Evolutionary conservation across 345 rosid genomes (phyloP), one percentile per base, ranked within the genome.

Genomic region (Balakata baccata): DNA sequence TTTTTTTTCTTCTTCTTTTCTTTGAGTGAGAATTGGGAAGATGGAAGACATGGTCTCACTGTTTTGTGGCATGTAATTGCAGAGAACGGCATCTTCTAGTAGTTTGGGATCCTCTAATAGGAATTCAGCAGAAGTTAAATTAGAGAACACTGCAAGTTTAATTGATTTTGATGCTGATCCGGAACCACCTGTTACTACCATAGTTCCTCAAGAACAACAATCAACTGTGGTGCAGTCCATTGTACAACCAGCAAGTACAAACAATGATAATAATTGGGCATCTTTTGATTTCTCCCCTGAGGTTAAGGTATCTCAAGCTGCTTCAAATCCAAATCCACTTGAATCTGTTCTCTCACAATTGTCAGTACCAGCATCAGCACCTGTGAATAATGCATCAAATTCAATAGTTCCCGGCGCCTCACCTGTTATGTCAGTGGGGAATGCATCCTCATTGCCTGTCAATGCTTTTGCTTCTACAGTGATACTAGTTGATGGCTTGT

Each of bases 151-250:
- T 69, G 72, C 65, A 71, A 95, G 99, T 84, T 86, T 95, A 79
- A 95, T 95, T 81, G 97, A 95, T 88, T 92, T 95, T 77, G 98
- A 89, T 81, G 84, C 94, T 75, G 94, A 87, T 80, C 88, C 94
- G 13, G 91, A 84, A 79, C 90, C 92, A 80, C 84, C 87, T 22
- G 77, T 71, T 58, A 70, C 87, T 66, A 74, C 78, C 9, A 70
- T 87, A 47, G 72, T 75, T 57, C 53, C 83, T 38, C 95, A 81
- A 78, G 50, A 84, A 43, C 93, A 83, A 11, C 85, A 81, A 70
- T 54, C 80, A 18, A 67, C 76, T 54, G 18, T 58, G 20, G 74
- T 79, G 59, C 95, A 87, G 65, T 69, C 89, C 41, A 29, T 75
- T 81, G 74, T 75, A 41, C 85, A 78, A 71, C 77, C 89, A 41